Conservation (phyloP, 2,329 filamentous ascomycete genomes). For the Aspergillus sp. region DNA sequence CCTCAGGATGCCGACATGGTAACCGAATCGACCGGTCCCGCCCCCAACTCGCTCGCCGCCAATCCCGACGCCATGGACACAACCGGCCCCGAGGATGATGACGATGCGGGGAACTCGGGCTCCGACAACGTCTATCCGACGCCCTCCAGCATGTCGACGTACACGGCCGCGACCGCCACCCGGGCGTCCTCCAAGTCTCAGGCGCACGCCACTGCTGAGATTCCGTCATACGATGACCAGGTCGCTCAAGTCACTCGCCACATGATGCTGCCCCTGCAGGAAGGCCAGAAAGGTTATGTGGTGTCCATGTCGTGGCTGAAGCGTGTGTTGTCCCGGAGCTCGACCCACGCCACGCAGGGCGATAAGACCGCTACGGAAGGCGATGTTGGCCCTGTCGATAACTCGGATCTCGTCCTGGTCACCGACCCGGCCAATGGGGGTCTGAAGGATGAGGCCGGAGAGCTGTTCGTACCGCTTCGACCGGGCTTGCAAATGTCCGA, state of each 20-base stretch:
- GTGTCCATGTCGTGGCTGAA: slow-evolving; percentile 78
- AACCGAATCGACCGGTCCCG: slow-evolving; percentile 13
- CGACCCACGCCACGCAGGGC: slow-evolving; percentile 53
- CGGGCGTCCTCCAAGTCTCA: slow-evolving; percentile 24
- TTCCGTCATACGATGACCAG: slow-evolving; percentile 63
- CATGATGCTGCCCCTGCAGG: slow-evolving; percentile 53
- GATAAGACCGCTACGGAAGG: slow-evolving; percentile 60
- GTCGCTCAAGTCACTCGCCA: slow-evolving; percentile 69
- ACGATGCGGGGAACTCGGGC: slow-evolving; percentile 27
- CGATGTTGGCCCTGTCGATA: slow-evolving; percentile 78
- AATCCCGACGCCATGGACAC: slow-evolving; percentile 43
- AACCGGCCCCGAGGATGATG: slow-evolving; percentile 28
- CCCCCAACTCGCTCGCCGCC: slow-evolving; percentile 23
- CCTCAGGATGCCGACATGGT: slow-evolving; percentile 28
- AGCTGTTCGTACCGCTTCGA: slow-evolving; percentile 68
- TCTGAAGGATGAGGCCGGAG: slow-evolving; percentile 46
- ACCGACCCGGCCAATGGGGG: slow-evolving; percentile 38
- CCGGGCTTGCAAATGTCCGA: slow-evolving; percentile 62
- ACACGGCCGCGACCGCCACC: slow-evolving; percentile 28
- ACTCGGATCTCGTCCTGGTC: slow-evolving; percentile 73
- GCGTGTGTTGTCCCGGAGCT: slow-evolving; percentile 65
- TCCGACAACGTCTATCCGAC: slow-evolving; percentile 36
- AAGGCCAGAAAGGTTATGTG: slow-evolving; percentile 73
- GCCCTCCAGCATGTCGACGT: slow-evolving; percentile 38
- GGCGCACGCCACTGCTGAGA: slow-evolving; percentile 19